Evolutionary conservation across 1,284 basidiomycete genomes (phyloP).

Genomic region (Ustilago trichophora): DNA sequence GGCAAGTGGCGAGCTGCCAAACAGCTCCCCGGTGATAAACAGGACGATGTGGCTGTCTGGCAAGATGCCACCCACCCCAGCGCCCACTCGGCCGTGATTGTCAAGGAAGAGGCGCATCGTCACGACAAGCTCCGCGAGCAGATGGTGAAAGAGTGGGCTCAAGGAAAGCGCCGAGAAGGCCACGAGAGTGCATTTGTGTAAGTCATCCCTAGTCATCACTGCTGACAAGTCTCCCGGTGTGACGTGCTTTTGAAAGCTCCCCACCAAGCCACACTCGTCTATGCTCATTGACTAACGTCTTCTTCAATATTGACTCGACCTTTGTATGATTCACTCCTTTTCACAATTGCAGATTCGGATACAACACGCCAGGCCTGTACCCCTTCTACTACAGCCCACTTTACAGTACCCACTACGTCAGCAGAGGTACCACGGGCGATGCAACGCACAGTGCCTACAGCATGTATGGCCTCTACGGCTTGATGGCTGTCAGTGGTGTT

Average conservation of each 20-base stretch:
- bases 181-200: conserved; percentile 45
- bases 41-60: conserved; percentile 16
- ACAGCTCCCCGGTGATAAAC: conserved; percentile 28
- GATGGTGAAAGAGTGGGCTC: conserved; percentile 35
- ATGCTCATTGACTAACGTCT: no score
- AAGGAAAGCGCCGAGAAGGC: conserved; percentile 40
- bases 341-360: conserved; percentile 19
- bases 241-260: not conserved
- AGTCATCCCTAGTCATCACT: conserved; percentile 10
- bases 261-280: no score
- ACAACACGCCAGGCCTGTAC: conserved; percentile 41
- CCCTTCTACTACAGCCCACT: conserved; percentile 41
- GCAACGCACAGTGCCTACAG: conserved; percentile 28
- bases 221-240: no score
- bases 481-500: conserved; percentile 20
- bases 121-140: conserved; percentile 29
- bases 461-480: conserved; percentile 27
- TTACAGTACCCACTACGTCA: conserved; percentile 21
- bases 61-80: conserved; percentile 48
- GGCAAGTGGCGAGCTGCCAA: conserved; percentile 41
- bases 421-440: conserved; percentile 18
- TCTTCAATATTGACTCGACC: no score
- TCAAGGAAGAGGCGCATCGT: conserved; percentile 30
- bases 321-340: no score
- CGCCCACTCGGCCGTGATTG: conserved; percentile 40